Evolutionary conservation across 208 protist species (phyloP), one percentile per base, ranked within the genome.

Genomic region (Ichthyophonus hoferi): DNA sequence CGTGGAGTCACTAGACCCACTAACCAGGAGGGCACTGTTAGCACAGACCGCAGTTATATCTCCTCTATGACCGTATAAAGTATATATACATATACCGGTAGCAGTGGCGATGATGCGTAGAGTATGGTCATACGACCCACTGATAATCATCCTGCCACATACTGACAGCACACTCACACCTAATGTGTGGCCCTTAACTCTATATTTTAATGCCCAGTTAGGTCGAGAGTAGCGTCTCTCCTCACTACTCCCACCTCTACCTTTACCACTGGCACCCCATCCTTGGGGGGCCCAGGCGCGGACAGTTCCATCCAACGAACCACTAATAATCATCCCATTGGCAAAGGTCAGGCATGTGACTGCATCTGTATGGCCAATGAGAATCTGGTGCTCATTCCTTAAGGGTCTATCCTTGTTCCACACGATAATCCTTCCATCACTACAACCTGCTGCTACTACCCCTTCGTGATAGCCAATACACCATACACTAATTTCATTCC

Each of bases 1-100:
- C 1, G 84, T 87, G 24, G 84, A 38, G 24, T 87, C 84, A 1
- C 84, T 43, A 1, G 84, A 87, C 14, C 84, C 84, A 33, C 50
- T 87, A 7, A 87, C 42, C 31, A 87, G 43, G 1, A 2, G 7
- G 1, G 2, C 1, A 14, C 31, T 37, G 84, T 83, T 3, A 7
- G 24, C 24, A 67, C 24, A 24, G 14, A 67, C 50, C 50, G 50
- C 50, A 7, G 50, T 67, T n/a, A 67, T 67, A 24, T 67, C 50
- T 7, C 50, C 50, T 67, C 24, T 24, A 67, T 67, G 50, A 7
- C 50, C 50, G 24, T 67, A 67, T 67, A 67, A 67, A 24, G 50
- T 67, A 67, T 67, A 67, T n/a, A 67, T 7, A 24, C 50, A 67
- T 24, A 67, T 24, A 67, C 50, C 50, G 24, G 50, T 67, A 67